phyloP scores from a whole-genome alignment of 352 stramenopile genomes.

The Phytophthora palmivora region DNA sequence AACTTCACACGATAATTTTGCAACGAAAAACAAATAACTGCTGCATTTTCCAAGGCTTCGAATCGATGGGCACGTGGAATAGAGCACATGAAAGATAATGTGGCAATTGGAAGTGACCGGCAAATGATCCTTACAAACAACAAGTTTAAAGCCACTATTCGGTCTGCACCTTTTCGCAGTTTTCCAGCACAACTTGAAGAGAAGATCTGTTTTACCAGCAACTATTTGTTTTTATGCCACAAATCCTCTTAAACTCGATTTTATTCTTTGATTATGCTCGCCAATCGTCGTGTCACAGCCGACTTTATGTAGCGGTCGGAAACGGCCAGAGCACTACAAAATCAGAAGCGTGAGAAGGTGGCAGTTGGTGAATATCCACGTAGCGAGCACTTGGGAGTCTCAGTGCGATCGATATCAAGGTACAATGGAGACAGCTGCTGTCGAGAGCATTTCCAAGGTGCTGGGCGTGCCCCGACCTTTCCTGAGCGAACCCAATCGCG shows the following conservation, averaged over 20 bases:
- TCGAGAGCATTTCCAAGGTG: constrained; percentile 62
- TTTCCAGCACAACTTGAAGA: not conserved
- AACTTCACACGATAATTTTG: too few relatives aligned
- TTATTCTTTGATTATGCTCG: not conserved
- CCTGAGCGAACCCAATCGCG: constrained; percentile 65
- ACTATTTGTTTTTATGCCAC: not conserved
- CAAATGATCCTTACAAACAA: constrained; percentile 11
- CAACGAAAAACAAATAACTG: not conserved
- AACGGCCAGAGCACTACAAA: constrained; percentile 10
- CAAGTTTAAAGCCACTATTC: constrained; percentile 14
- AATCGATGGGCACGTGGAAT: constrained; percentile 23
- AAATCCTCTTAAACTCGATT: constrained; percentile 11
- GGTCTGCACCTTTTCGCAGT: not conserved
- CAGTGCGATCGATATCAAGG: too few relatives aligned
- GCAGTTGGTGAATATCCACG: constrained; percentile 13
- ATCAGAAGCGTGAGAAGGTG: constrained; percentile 25
- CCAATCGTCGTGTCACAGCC: not conserved
- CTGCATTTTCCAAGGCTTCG: constrained; percentile 6
- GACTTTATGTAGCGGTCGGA: constrained; percentile 12
- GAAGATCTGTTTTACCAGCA: constrained; percentile 1
- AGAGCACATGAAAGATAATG: too few relatives aligned
- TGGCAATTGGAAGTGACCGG: too few relatives aligned
- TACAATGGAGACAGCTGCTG: constrained; percentile 43
- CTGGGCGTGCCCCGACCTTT: constrained; percentile 70
- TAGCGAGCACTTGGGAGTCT: not conserved